These are phyloP conservation scores for Linum usitatissimum DNA, from an alignment of 345 rosid genomes.

Conservation along the genomic window DNA sequence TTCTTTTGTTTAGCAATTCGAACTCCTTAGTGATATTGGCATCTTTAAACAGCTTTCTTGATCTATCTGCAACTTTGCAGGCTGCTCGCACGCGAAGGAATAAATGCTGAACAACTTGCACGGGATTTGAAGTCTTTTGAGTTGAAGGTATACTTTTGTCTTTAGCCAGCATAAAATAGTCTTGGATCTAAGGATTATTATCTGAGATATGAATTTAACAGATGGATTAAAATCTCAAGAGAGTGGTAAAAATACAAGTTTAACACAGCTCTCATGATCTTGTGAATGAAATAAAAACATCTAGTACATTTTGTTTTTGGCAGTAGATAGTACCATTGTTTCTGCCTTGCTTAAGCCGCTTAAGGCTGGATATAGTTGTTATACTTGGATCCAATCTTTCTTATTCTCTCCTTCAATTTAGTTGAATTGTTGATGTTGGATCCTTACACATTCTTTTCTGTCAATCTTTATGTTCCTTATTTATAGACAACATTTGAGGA, in stretches of 20 bases:
- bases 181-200: background rate
- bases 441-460: background rate
- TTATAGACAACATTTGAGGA: conserved; percentile 86
- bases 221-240: too few relatives aligned
- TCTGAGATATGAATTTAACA: background rate
- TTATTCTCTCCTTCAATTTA: background rate
- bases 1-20: too few relatives aligned
- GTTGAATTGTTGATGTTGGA: conserved; percentile 8
- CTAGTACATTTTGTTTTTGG: background rate
- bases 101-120: conserved; percentile 94
- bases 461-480: conserved; percentile 6
- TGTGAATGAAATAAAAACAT: background rate
- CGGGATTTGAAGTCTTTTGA: conserved; percentile 92
- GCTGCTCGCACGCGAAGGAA: conserved; percentile 95
- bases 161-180: background rate
- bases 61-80: conserved; percentile 20
- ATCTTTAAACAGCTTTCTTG: background rate
- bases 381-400: background rate
- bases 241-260: background rate
- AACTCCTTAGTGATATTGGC: background rate
- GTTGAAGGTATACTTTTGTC: conserved; percentile 47
- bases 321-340: background rate
- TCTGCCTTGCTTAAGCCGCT: conserved; percentile 8
- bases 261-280: background rate
- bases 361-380: background rate